These are phyloP conservation scores for Phaeosphaeriaceae sp. DNA, from an alignment of 2,329 filamentous ascomycete genomes.

Conservation along the genomic window DNA sequence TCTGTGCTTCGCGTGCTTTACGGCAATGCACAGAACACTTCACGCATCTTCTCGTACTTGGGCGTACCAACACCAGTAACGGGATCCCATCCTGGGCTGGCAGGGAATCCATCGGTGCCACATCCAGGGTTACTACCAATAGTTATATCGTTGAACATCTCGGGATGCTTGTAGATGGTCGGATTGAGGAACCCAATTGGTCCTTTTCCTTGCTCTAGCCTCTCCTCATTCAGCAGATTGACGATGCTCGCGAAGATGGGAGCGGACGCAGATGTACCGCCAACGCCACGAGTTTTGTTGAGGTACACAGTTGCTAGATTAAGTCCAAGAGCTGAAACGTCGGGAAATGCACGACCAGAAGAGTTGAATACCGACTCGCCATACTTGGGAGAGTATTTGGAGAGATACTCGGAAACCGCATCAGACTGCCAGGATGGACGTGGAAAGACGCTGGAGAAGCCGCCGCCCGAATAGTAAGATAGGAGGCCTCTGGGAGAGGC, in stretches of 20 bases:
- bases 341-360: constrained; percentile 64
- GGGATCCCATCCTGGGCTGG: constrained; percentile 34
- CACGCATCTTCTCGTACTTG: constrained; percentile 22
- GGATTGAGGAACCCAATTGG: constrained; percentile 65
- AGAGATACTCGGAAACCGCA: constrained; percentile 18
- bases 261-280: constrained; percentile 61
- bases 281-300: constrained; percentile 40
- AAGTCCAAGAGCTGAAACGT: constrained; percentile 65
- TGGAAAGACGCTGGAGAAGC: constrained; percentile 58
- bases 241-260: constrained; percentile 65
- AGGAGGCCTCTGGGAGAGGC: constrained; percentile 5
- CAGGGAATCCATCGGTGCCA: constrained; percentile 36
- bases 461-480: constrained; percentile 40
- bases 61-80: constrained; percentile 32
- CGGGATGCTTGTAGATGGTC: constrained; percentile 59
- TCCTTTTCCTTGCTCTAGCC: constrained; percentile 55
- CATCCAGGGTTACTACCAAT: constrained; percentile 43
- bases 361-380: constrained; percentile 17
- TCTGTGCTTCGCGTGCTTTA: not conserved
- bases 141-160: constrained; percentile 53
- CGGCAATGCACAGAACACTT: constrained; percentile 14
- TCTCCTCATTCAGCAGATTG: constrained; percentile 66
- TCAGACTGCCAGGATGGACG: constrained; percentile 54
- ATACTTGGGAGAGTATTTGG: constrained; percentile 10
- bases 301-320: constrained; percentile 49